Conservation (phyloP, 495 filamentous ascomycete genomes). For the Hypoxylon fragiforme region DNA sequence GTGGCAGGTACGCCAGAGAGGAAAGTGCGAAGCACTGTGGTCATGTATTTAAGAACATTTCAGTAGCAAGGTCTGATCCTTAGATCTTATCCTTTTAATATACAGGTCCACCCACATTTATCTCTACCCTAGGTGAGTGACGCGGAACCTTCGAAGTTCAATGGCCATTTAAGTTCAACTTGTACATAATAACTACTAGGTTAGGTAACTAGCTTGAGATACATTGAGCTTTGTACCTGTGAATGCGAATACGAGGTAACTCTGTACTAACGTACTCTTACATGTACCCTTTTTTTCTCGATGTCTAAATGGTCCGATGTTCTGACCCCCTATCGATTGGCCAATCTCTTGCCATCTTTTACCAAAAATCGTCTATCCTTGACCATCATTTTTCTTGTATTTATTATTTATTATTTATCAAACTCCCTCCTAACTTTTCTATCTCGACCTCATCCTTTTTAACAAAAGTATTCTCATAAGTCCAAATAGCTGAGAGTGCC, state of each 20-base stretch:
- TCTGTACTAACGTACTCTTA: slow-evolving; percentile 14
- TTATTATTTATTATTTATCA: slow-evolving; percentile 25
- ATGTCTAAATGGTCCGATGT: slow-evolving; percentile 15
- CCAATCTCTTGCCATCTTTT: slow-evolving; percentile 33
- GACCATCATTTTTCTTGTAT: slow-evolving; percentile 13
- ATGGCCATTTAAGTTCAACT: too few relatives aligned
- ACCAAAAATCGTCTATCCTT: slow-evolving; percentile 21
- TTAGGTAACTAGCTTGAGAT: too few relatives aligned
- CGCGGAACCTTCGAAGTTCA: too few relatives aligned
- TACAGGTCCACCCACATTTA: too few relatives aligned
- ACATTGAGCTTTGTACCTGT: too few relatives aligned
- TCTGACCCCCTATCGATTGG: slow-evolving; percentile 33
- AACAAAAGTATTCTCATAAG: slow-evolving; percentile 1
- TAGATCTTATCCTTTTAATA: too few relatives aligned
- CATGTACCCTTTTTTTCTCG: not conserved
- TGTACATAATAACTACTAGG: too few relatives aligned
- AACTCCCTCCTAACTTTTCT: slow-evolving; percentile 17
- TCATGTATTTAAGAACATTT: too few relatives aligned
- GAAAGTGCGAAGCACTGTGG: too few relatives aligned
- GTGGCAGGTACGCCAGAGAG: too few relatives aligned
- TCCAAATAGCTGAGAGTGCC: slow-evolving; percentile 12
- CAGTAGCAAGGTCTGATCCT: too few relatives aligned
- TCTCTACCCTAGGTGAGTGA: too few relatives aligned
- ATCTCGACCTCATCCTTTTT: slow-evolving; percentile 1
- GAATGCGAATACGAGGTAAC: slow-evolving; percentile 34